Evolutionary conservation across 2,329 filamentous ascomycete species (phyloP).

Genomic region (Cryphonectria naterciae): DNA sequence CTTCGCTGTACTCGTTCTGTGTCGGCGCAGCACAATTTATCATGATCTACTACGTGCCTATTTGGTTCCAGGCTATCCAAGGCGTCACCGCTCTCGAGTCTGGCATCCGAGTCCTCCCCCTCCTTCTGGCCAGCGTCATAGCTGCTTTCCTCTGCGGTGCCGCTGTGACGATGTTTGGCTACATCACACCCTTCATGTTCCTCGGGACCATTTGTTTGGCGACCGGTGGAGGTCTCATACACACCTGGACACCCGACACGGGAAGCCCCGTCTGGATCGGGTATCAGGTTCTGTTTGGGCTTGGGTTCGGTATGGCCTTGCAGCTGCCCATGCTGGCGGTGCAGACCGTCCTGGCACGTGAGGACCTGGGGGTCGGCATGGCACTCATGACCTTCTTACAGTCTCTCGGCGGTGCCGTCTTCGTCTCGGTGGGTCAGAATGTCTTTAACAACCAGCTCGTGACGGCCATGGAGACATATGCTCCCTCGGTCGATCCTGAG

Average conservation of each 20-base stretch:
- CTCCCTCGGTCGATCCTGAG: constrained; percentile 38
- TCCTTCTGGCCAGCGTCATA: constrained; percentile 41
- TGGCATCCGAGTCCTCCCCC: constrained; percentile 44
- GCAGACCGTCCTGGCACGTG: constrained; percentile 45
- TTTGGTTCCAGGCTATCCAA: constrained; percentile 47
- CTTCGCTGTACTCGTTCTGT: constrained; percentile 45
- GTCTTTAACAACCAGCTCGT: constrained; percentile 52
- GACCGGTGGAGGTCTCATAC: constrained; percentile 44
- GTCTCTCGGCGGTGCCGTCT: constrained; percentile 41
- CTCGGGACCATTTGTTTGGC: constrained; percentile 35
- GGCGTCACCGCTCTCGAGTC: constrained; percentile 41
- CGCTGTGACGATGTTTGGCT: constrained; percentile 41
- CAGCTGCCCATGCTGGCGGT: constrained; percentile 49
- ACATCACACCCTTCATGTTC: constrained; percentile 47
- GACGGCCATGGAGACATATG: constrained; percentile 43
- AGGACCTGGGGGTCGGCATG: constrained; percentile 49
- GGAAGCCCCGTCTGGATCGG: constrained; percentile 44
- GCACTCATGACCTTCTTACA: constrained; percentile 45
- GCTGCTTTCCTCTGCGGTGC: constrained; percentile 38
- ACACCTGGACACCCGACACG: constrained; percentile 42
- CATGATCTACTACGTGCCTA: constrained; percentile 40
- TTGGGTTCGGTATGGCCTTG: constrained; percentile 46
- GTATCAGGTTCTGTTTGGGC: constrained; percentile 46
- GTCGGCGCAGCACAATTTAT: constrained; percentile 48
- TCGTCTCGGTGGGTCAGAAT: constrained; percentile 47